Percentiles rank a stretch among this genome's conserved stretches.
Conservation (phyloP, 2,329 filamentous ascomycete species). For the Huntiella abstrusa region DNA sequence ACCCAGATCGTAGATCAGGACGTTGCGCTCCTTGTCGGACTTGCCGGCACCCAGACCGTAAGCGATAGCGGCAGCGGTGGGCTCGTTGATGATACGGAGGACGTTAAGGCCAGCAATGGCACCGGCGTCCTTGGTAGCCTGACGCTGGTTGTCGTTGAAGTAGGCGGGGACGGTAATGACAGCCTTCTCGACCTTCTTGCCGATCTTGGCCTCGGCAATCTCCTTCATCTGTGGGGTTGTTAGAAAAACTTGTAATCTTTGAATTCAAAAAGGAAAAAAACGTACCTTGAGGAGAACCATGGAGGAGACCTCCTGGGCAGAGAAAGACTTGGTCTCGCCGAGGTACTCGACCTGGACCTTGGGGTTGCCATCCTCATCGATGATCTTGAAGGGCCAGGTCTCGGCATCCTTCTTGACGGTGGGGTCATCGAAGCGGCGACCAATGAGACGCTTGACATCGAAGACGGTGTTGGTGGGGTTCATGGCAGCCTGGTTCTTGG, state of each 20-base stretch:
- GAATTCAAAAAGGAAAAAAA: constrained; percentile 8
- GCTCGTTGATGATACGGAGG: constrained; percentile 99
- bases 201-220: constrained; percentile 93
- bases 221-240: constrained; percentile 69
- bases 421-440: constrained; percentile 83
- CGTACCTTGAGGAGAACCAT: constrained; percentile 95
- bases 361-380: constrained; percentile 74
- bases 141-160: constrained; percentile 99
- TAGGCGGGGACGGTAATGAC: constrained; percentile 98
- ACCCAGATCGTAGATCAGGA: constrained; percentile 98
- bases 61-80: constrained; percentile 91
- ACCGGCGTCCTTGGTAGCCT: constrained; percentile 98
- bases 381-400: constrained; percentile 98
- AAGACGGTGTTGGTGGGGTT: constrained; percentile 98
- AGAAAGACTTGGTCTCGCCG: constrained; percentile 86
- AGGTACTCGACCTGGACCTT: constrained; percentile 93
- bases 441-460: constrained; percentile 98
- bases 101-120: constrained; percentile 94
- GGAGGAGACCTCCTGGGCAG: constrained; percentile 94
- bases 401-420: constrained; percentile 98
- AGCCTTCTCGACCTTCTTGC: constrained; percentile 97
- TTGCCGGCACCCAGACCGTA: constrained; percentile 94
- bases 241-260: not conserved
- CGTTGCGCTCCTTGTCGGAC: constrained; percentile 93
- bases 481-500: constrained; percentile 99